Conservation (phyloP, 1,139 yeast species). For the Saccharomyces pastorianus region DNA sequence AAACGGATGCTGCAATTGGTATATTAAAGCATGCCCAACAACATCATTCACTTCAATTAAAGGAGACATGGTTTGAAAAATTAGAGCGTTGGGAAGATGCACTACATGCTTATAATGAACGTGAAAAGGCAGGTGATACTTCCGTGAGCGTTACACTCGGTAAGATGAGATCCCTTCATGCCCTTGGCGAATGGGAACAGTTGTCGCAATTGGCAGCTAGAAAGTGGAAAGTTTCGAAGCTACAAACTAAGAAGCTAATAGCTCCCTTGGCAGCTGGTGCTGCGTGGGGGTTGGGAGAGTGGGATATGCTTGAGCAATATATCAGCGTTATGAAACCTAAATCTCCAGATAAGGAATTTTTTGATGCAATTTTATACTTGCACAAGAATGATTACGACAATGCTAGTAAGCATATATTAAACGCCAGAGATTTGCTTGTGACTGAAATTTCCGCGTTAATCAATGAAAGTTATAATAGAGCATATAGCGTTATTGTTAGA, state of each 20-base stretch:
- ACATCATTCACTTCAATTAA: slow-evolving; percentile 83
- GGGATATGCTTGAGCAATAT: slow-evolving; percentile 94
- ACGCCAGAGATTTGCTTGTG: slow-evolving; percentile 82
- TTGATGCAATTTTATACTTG: slow-evolving; percentile 78
- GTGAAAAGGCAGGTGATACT: slow-evolving; percentile 46
- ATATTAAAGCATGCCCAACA: slow-evolving; percentile 91
- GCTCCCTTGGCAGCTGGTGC: slow-evolving; percentile 99
- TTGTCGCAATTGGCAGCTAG: slow-evolving; percentile 77
- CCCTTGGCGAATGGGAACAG: slow-evolving; percentile 96
- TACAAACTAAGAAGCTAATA: slow-evolving; percentile 69
- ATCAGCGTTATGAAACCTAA: slow-evolving; percentile 84
- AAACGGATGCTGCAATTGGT: slow-evolving; percentile 96
- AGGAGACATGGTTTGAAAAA: slow-evolving; percentile 97
- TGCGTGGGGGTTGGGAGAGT: slow-evolving; percentile 94
- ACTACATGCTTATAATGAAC: slow-evolving; percentile 71
- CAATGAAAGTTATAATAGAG: slow-evolving; percentile 92
- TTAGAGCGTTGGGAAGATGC: slow-evolving; percentile 98
- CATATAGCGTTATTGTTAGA: slow-evolving; percentile 92
- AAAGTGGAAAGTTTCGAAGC: slow-evolving; percentile 70
- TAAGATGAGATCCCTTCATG: slow-evolving; percentile 95
- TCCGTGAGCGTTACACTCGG: slow-evolving; percentile 82
- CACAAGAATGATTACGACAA: slow-evolving; percentile 82
- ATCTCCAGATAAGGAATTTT: slow-evolving; percentile 91
- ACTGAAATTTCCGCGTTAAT: slow-evolving; percentile 93
- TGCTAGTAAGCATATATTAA: slow-evolving; percentile 69